Percentiles rank a stretch among this genome's conserved stretches.
These are phyloP conservation scores for Spiromastix sp. DNA, from an alignment of 2,329 filamentous ascomycete genomes.

Conservation along the genomic window DNA sequence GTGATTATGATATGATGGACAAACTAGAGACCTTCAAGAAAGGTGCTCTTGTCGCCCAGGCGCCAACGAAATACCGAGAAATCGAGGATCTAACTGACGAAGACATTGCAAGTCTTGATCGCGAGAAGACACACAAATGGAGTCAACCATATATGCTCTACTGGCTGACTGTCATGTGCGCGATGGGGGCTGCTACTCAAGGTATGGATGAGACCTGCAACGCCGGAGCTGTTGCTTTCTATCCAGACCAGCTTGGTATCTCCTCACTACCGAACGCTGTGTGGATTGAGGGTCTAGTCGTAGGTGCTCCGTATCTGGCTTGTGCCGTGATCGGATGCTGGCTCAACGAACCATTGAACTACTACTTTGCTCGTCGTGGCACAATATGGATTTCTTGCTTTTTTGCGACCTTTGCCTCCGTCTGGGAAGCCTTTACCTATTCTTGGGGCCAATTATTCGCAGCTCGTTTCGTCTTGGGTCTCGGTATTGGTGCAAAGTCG, in stretches of 20 bases:
- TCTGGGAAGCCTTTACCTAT: constrained; percentile 34
- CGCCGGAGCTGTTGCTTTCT: constrained; percentile 23
- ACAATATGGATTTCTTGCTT: constrained; percentile 34
- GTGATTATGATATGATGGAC: constrained; percentile 38
- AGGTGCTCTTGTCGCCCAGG: constrained; percentile 42
- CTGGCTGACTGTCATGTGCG: constrained; percentile 40
- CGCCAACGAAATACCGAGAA: constrained; percentile 38
- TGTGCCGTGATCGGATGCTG: constrained; percentile 38
- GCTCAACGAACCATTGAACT: constrained; percentile 38
- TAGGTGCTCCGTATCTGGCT: constrained; percentile 36
- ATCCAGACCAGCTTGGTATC: constrained; percentile 9
- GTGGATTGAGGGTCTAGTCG: constrained; percentile 32
- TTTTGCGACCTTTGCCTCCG: constrained; percentile 30
- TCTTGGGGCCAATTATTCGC: constrained; percentile 34
- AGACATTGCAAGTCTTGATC: constrained; percentile 32
- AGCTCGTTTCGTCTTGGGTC: constrained; percentile 32
- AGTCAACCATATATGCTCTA: constrained; percentile 40
- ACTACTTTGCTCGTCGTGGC: constrained; percentile 35
- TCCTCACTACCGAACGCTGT: constrained; percentile 19
- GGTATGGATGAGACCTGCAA: constrained; percentile 42
- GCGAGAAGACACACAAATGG: constrained; percentile 42
- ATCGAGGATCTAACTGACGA: constrained; percentile 37
- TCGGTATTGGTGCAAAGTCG: constrained; percentile 34
- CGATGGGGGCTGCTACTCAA: constrained; percentile 44
- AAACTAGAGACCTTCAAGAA: constrained; percentile 41